Evolutionary conservation across 176 grass and related monocot genomes (phyloP).

Genomic region (Raddia distichophylla): DNA sequence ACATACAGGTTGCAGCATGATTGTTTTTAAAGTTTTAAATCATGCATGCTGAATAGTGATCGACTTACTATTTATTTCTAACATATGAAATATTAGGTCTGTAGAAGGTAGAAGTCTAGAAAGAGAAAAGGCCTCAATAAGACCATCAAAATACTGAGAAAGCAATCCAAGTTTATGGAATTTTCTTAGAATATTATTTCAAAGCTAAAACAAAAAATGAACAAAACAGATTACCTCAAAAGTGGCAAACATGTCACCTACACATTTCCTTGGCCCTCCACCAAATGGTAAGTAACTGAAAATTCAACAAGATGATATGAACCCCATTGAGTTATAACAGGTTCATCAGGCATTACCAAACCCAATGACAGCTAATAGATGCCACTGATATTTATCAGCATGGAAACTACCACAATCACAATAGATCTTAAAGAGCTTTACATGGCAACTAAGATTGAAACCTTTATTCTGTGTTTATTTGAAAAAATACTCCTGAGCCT

Average conservation of each 20-base stretch:
- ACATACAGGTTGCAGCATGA: constrained; percentile 40
- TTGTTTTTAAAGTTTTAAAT: constrained; percentile 23
- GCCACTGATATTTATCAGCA: background rate
- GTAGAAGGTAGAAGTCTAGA: constrained; percentile 12
- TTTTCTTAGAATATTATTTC: background rate
- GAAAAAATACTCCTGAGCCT: background rate
- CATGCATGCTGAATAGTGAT: constrained; percentile 2
- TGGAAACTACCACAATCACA: constrained; percentile 4
- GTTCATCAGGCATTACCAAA: background rate
- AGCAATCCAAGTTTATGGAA: background rate
- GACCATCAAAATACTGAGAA: background rate
- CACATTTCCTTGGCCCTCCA: constrained; percentile 93
- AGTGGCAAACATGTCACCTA: constrained; percentile 98
- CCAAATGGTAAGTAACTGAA: constrained; percentile 99
- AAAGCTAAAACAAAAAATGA: background rate
- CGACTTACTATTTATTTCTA: constrained; percentile 20
- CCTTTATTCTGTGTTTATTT: constrained; percentile 11
- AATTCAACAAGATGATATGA: constrained; percentile 47
- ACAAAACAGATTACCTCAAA: constrained; percentile 76
- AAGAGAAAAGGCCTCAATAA: background rate
- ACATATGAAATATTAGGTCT: background rate
- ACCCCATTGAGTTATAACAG: constrained; percentile 14
- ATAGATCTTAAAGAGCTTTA: background rate
- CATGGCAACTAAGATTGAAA: background rate
- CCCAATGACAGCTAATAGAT: background rate